Evolutionary conservation across 805 yeast genomes (phyloP).

Genomic region (Candida nanaspora): DNA sequence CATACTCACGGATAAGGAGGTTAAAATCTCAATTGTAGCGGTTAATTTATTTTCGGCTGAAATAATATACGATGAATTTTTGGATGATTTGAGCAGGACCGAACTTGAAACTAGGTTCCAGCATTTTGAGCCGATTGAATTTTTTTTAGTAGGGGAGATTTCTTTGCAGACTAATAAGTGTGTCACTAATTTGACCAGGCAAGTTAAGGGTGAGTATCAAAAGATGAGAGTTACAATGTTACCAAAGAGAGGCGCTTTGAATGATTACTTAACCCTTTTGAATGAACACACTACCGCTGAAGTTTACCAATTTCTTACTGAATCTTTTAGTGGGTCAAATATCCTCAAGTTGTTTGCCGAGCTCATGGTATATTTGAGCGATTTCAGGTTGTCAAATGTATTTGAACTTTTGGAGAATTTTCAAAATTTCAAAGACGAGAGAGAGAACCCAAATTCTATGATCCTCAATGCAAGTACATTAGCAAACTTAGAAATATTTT

Average conservation of each 20-base stretch:
- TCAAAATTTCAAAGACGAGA: slow-evolving; percentile 34
- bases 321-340: slow-evolving; percentile 8
- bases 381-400: slow-evolving; percentile 54
- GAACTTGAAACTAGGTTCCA: slow-evolving; percentile 68
- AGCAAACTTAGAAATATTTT: slow-evolving; percentile 66
- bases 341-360: slow-evolving; percentile 24
- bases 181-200: slow-evolving; percentile 3
- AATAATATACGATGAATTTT: slow-evolving; percentile 62
- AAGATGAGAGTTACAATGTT: not conserved
- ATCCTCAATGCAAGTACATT: slow-evolving; percentile 60
- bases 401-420: slow-evolving; percentile 47
- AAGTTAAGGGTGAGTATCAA: slow-evolving; percentile 3
- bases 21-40: slow-evolving; percentile 44
- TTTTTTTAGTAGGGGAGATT: slow-evolving; percentile 38
- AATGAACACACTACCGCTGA: not conserved
- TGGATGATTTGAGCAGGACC: slow-evolving; percentile 47
- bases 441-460: slow-evolving; percentile 38
- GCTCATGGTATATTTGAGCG: slow-evolving; percentile 48
- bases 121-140: slow-evolving; percentile 74
- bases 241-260: no score
- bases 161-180: slow-evolving; percentile 24
- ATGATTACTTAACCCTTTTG: not conserved
- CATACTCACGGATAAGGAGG: not conserved
- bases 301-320: slow-evolving; percentile 10
- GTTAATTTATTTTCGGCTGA: slow-evolving; percentile 73